These are phyloP conservation scores for Botrytis medusae DNA, from an alignment of 2,329 filamentous ascomycete species.

Conservation along the genomic window DNA sequence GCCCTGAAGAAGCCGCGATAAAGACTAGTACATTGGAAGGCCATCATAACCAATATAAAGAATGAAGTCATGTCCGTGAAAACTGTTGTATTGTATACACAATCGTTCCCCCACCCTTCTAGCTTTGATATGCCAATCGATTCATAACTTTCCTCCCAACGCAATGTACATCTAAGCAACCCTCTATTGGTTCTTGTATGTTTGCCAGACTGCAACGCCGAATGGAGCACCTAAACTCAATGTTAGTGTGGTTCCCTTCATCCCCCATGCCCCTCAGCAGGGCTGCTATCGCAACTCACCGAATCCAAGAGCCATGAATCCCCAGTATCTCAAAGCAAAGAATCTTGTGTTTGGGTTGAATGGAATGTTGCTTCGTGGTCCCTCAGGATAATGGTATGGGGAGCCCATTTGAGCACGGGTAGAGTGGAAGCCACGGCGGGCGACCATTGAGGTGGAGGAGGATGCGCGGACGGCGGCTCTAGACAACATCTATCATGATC, in stretches of 20 bases:
- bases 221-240: slow-evolving; percentile 52
- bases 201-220: slow-evolving; percentile 54
- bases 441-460: slow-evolving; percentile 63
- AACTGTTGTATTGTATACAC: slow-evolving; percentile 21
- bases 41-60: slow-evolving; percentile 3
- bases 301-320: slow-evolving; percentile 56
- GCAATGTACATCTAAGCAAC: neutral
- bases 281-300: slow-evolving; percentile 47
- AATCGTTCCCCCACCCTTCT: slow-evolving; percentile 23
- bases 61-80: slow-evolving; percentile 16
- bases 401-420: slow-evolving; percentile 82
- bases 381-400: slow-evolving; percentile 98
- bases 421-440: slow-evolving; percentile 91
- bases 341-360: slow-evolving; percentile 92
- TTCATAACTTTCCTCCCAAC: slow-evolving; percentile 6
- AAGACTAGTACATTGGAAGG: neutral
- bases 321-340: slow-evolving; percentile 83
- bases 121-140: slow-evolving; percentile 27
- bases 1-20: neutral
- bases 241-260: slow-evolving; percentile 29
- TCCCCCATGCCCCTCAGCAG: neutral
- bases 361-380: slow-evolving; percentile 88
- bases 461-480: slow-evolving; percentile 63
- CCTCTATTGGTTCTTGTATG: slow-evolving; percentile 42
- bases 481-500: slow-evolving; percentile 71